Evolutionary conservation across 768 basidiomycete species (phyloP).

Genomic region (Lentinula raphanica): DNA sequence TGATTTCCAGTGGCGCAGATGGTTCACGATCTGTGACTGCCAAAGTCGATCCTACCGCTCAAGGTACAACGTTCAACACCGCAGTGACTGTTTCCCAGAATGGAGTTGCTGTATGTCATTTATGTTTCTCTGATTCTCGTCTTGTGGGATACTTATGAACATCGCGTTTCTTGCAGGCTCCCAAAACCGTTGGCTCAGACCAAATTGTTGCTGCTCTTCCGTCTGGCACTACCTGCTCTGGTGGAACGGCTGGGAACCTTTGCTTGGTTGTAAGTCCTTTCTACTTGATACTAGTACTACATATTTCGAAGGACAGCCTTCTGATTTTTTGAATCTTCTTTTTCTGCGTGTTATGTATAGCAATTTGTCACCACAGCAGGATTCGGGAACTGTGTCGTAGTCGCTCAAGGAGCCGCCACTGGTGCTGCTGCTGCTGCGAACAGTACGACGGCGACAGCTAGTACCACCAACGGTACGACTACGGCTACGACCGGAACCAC

Average conservation of each 20-base stretch:
- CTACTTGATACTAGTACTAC: too few species aligned
- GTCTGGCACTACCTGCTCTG: slow-evolving; percentile 23
- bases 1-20: slow-evolving; percentile 12
- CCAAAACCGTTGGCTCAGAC: slow-evolving; percentile 16
- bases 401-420: slow-evolving; percentile 12
- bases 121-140: not conserved
- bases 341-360: not conserved
- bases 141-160: too few species aligned
- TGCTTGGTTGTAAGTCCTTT: not conserved
- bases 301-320: too few species aligned
- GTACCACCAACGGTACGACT: not conserved
- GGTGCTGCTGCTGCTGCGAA: slow-evolving; percentile 8
- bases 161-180: slow-evolving; percentile 13
- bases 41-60: slow-evolving; percentile 11
- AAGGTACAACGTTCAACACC: slow-evolving; percentile 11
- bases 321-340: not conserved
- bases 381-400: slow-evolving; percentile 33
- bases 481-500: not conserved
- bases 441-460: not conserved
- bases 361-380: slow-evolving; percentile 25
- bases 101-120: slow-evolving; percentile 12
- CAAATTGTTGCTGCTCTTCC: slow-evolving; percentile 24
- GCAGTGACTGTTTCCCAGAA: slow-evolving; percentile 15
- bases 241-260: slow-evolving; percentile 21
- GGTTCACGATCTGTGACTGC: slow-evolving; percentile 15